These are phyloP conservation scores for Crithidia acanthocephali DNA, from an alignment of 208 protist genomes.

Conservation along the genomic window DNA sequence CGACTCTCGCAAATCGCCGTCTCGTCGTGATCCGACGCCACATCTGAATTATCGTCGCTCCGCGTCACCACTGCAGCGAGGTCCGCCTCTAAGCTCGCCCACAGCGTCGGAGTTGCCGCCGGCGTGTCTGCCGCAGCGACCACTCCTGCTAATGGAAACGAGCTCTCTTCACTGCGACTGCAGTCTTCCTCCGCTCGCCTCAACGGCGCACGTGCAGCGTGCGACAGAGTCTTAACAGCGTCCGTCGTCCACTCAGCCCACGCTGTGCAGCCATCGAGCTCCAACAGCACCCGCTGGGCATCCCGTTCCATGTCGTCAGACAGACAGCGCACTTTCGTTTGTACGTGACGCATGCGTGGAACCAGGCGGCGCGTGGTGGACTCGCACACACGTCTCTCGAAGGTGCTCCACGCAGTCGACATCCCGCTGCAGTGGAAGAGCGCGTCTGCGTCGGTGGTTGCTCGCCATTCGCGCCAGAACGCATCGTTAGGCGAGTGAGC, in stretches of 20 bases:
- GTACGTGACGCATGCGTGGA: conserved; percentile 7
- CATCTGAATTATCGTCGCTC: too few relatives aligned
- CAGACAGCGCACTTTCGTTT: conserved; percentile 2
- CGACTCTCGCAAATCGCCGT: conserved; percentile 1
- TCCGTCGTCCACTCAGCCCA: conserved; percentile 10
- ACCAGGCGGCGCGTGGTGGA: background rate
- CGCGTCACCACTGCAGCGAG: background rate
- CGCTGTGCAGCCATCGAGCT: background rate
- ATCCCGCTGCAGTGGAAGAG: conserved; percentile 21
- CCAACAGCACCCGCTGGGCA: background rate
- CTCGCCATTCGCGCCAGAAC: conserved; percentile 16
- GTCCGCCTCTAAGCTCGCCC: conserved; percentile 3
- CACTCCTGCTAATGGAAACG: too few relatives aligned
- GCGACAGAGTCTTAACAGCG: background rate
- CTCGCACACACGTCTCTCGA: conserved; percentile 12
- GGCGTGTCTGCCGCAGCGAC: too few relatives aligned
- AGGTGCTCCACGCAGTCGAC: conserved; percentile 14
- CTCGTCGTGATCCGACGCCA: background rate
- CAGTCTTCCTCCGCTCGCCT: background rate
- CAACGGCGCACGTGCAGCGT: background rate
- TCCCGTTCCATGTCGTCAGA: background rate
- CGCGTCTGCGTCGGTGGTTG: background rate
- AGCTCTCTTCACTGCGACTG: background rate
- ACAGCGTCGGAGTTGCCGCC: background rate
- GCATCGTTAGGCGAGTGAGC: background rate